Conservation (phyloP, 2,329 filamentous ascomycete genomes). For the Ophiocordyceps robertsii region DNA sequence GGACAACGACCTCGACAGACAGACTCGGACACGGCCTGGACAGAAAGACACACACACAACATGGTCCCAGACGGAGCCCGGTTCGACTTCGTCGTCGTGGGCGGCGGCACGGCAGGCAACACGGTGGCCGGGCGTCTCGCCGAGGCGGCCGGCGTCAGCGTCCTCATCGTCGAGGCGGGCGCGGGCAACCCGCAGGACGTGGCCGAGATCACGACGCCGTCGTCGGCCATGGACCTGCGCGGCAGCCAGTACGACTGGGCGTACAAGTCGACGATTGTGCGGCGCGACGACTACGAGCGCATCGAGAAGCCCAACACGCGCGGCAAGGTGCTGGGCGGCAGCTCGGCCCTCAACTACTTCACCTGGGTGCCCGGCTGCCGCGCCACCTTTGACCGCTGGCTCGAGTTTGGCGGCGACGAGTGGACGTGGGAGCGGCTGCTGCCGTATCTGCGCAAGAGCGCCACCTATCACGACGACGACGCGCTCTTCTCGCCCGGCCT, state of each 20-base stretch:
- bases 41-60: no score
- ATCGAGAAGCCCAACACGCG: constrained; percentile 51
- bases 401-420: constrained; percentile 57
- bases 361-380: constrained; percentile 48
- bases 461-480: constrained; percentile 42
- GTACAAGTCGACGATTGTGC: constrained; percentile 49
- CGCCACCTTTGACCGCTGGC: constrained; percentile 51
- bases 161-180: constrained; percentile 35
- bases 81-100: constrained; percentile 19
- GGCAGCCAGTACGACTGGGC: constrained; percentile 44
- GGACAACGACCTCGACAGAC: no score
- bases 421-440: constrained; percentile 43
- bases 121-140: constrained; percentile 22
- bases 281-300: constrained; percentile 43
- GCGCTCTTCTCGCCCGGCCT: constrained; percentile 29
- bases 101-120: constrained; percentile 22
- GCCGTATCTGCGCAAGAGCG: constrained; percentile 41
- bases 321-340: constrained; percentile 45
- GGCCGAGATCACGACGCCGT: constrained; percentile 38
- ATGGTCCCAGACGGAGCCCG: constrained; percentile 3
- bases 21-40: neutral
- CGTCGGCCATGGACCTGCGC: constrained; percentile 37
- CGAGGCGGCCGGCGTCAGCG: constrained; percentile 21
- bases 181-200: constrained; percentile 32
- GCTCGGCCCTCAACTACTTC: constrained; percentile 47